Evolutionary conservation across 257 asterid genomes (phyloP).

Genomic region (Ligustrum vulgare): DNA sequence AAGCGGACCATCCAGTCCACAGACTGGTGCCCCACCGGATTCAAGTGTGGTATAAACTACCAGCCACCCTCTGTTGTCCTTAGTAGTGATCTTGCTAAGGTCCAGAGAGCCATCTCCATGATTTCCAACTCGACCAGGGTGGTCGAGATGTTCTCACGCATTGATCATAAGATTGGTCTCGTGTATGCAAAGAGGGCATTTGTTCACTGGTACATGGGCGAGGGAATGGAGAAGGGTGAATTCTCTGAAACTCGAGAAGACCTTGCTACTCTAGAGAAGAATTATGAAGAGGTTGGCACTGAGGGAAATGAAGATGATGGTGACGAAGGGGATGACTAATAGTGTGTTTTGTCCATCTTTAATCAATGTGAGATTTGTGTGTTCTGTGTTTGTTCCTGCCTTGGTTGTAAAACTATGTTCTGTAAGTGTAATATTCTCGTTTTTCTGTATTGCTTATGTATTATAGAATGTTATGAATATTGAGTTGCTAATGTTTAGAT

Average conservation of each 20-base stretch:
- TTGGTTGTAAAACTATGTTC: background rate
- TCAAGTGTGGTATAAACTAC: conserved; percentile 47
- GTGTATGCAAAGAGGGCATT: conserved; percentile 44
- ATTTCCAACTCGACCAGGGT: conserved; percentile 48
- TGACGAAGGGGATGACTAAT: conserved; percentile 35
- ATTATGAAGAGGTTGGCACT: conserved; percentile 50
- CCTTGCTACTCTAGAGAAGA: conserved; percentile 45
- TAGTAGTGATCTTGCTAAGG: conserved; percentile 45
- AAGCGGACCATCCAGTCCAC: conserved; percentile 45
- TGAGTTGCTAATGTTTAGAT: background rate
- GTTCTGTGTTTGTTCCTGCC: background rate
- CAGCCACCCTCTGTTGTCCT: conserved; percentile 47
- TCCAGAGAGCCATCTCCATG: conserved; percentile 46
- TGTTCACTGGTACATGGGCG: conserved; percentile 50
- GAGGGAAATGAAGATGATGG: conserved; percentile 36
- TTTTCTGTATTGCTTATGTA: background rate
- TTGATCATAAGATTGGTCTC: conserved; percentile 42
- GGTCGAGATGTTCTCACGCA: conserved; percentile 45
- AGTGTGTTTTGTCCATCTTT: conserved; percentile 1
- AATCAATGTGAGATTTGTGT: background rate
- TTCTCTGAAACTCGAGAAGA: conserved; percentile 47
- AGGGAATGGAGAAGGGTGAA: conserved; percentile 52
- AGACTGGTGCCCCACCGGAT: conserved; percentile 48
- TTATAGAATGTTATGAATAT: background rate
- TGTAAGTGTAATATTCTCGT: background rate